phyloP scores from a whole-genome alignment of 306 rosid species.

The Neltuma alba region DNA sequence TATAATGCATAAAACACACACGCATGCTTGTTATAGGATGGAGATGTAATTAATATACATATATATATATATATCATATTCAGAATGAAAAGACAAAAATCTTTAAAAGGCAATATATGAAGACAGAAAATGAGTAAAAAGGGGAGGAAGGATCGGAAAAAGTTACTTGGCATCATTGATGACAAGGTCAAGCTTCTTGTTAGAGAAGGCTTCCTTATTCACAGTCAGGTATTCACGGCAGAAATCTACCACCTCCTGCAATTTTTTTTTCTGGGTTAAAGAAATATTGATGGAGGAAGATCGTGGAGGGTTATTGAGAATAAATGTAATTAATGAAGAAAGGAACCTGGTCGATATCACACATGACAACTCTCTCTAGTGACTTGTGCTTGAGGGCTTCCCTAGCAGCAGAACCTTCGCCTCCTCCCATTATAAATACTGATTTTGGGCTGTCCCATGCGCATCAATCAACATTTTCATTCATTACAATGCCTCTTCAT shows the following conservation, averaged over 20 bases:
- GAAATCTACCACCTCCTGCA: conserved; percentile 92
- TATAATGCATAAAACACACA: background rate
- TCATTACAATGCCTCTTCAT: background rate
- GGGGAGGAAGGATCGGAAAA: background rate
- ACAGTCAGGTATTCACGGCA: conserved; percentile 70
- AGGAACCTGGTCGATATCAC: conserved; percentile 88
- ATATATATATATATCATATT: no score
- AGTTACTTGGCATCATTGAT: conserved; percentile 45
- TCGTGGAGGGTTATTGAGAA: conserved; percentile 15
- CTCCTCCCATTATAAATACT: conserved; percentile 96
- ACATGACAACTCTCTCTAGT: conserved; percentile 80
- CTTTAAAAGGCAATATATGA: no score
- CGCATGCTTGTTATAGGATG: no score
- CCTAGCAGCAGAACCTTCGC: conserved; percentile 98
- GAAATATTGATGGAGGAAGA: background rate
- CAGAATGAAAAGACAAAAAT: no score
- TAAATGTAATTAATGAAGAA: background rate
- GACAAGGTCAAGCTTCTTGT: conserved; percentile 78
- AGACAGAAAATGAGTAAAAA: background rate
- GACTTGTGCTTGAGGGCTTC: conserved; percentile 90
- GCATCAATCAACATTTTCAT: no score
- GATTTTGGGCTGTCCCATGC: conserved; percentile 69
- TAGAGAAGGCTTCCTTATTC: conserved; percentile 72
- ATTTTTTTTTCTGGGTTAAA: background rate
- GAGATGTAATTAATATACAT: no score